Percentiles rank a stretch among this genome's conserved stretches.
These are phyloP conservation scores for Linnemannia exigua DNA, from an alignment of 192 early-diverging fungal genomes.

Conservation along the genomic window DNA sequence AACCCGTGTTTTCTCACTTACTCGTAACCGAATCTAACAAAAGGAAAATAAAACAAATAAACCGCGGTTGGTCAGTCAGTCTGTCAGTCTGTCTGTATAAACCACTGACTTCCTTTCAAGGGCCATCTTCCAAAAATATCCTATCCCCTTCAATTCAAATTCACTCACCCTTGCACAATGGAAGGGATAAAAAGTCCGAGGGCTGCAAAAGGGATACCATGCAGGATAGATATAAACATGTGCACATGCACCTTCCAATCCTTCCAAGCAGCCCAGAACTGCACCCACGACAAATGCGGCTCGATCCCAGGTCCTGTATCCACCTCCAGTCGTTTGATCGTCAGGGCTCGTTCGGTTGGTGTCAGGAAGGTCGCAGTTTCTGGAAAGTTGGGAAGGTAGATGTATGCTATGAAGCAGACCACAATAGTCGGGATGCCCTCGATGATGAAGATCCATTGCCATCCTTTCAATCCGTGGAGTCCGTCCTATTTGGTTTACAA, in stretches of 20 bases:
- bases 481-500: conserved; percentile 61
- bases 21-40: neutral
- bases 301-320: conserved; percentile 62
- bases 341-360: conserved; percentile 54
- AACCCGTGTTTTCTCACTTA: neutral
- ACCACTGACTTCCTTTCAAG: neutral
- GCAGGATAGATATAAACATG: conserved; percentile 71
- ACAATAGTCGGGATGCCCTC: conserved; percentile 68
- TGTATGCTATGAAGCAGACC: conserved; percentile 45
- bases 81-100: neutral
- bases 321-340: conserved; percentile 45
- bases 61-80: neutral
- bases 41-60: neutral
- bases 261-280: conserved; percentile 59
- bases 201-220: conserved; percentile 70
- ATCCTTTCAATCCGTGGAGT: conserved; percentile 54
- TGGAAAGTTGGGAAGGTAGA: conserved; percentile 62
- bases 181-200: conserved; percentile 78
- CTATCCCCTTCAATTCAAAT: conserved; percentile 18
- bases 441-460: conserved; percentile 78
- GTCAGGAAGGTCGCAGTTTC: conserved; percentile 58
- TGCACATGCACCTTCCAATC: conserved; percentile 65
- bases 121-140: neutral
- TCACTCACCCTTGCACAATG: conserved; percentile 63
- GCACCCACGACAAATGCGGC: conserved; percentile 59